Evolutionary conservation across 352 stramenopile species (phyloP).

Genomic region (Phytophthora parvispora): DNA sequence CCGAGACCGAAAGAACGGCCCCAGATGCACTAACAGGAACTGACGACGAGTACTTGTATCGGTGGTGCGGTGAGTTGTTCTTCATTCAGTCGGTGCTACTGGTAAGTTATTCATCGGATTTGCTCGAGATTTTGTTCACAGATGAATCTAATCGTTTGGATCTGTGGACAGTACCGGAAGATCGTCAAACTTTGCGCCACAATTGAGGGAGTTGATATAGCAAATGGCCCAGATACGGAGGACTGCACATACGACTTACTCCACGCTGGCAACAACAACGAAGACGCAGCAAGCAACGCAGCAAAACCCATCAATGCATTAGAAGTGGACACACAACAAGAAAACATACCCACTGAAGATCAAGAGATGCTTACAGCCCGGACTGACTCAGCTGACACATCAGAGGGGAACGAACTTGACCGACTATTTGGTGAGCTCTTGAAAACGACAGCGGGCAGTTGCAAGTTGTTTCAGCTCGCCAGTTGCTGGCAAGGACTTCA

Average conservation of each 20-base stretch:
- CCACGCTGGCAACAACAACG: constrained; percentile 9
- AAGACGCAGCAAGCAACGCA: background rate
- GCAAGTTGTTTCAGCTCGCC: constrained; percentile 51
- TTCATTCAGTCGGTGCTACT: constrained; percentile 63
- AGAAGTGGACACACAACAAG: background rate
- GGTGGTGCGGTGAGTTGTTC: constrained; percentile 73
- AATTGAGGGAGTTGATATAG: constrained; percentile 23
- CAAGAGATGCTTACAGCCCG: background rate
- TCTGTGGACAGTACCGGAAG: constrained; percentile 45
- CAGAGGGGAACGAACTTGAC: constrained; percentile 14
- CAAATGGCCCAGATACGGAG: constrained; percentile 42
- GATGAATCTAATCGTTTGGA: background rate
- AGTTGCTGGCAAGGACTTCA: constrained; percentile 72
- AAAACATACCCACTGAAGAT: background rate
- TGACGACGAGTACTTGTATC: constrained; percentile 66
- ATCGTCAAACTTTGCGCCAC: constrained; percentile 30
- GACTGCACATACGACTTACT: constrained; percentile 55
- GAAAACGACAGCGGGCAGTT: constrained; percentile 49
- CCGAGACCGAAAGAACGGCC: background rate
- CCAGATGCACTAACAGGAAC: background rate
- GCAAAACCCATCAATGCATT: background rate
- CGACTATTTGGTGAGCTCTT: constrained; percentile 45
- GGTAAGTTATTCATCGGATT: constrained; percentile 31
- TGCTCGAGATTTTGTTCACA: background rate
- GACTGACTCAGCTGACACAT: background rate